Conservation (phyloP, 805 yeast genomes). For the Cyberlindnera bimundalis region DNA sequence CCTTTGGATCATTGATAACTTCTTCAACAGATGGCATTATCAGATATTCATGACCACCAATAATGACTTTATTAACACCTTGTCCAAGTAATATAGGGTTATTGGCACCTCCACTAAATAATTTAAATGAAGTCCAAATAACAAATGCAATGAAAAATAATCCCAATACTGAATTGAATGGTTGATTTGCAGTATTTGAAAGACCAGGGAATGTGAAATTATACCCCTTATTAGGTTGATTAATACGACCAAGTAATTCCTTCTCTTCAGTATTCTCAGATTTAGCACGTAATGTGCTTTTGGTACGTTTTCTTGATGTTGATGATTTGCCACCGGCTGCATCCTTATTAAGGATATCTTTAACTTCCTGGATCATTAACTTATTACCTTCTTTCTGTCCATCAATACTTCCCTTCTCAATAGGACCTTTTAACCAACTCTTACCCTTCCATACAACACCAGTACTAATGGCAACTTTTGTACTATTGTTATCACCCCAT, state of each 20-base stretch:
- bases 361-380: slow-evolving; percentile 42
- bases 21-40: slow-evolving; percentile 22
- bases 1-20: slow-evolving; percentile 2
- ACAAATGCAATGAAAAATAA: slow-evolving; percentile 1
- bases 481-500: slow-evolving; percentile 60
- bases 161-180: not conserved
- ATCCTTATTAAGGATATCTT: slow-evolving; percentile 26
- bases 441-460: slow-evolving; percentile 68
- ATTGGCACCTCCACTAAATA: not conserved
- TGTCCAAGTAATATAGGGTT: not conserved
- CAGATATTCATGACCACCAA: slow-evolving; percentile 23
- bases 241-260: not conserved
- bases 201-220: slow-evolving; percentile 5
- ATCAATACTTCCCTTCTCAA: slow-evolving; percentile 71
- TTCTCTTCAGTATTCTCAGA: not conserved
- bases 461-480: slow-evolving; percentile 53
- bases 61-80: slow-evolving; percentile 18
- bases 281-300: slow-evolving; percentile 7
- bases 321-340: slow-evolving; percentile 16
- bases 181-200: not conserved
- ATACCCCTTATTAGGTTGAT: slow-evolving; percentile 1
- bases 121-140: not conserved
- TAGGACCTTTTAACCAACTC: slow-evolving; percentile 72
- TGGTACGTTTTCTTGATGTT: slow-evolving; percentile 17
- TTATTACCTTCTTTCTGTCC: slow-evolving; percentile 64